Evolutionary conservation across 208 protist species (phyloP), one percentile per base, ranked within the genome.

Genomic region (Trypanosoma caninum): DNA sequence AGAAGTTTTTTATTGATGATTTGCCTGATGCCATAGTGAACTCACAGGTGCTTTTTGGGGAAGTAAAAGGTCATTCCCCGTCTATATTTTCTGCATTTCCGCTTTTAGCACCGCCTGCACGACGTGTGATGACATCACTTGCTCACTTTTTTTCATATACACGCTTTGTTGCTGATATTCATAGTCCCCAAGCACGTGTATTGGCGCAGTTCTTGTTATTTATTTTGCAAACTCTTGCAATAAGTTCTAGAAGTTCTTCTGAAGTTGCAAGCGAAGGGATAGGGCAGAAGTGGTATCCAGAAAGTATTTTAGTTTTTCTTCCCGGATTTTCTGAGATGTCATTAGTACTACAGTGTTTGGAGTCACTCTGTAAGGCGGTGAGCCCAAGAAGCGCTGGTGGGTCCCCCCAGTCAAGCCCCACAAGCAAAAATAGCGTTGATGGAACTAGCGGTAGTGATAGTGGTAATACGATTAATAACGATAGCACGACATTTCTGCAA

Each of bases 1-100:
- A 92, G 56, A 71, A 76, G 23, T 92, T 81, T 60, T 92, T 89
- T 51, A 38, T 92, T 4, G 82, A 92, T 16, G 85, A 92, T 53
- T 48, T 92, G 20, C 42, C 60, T 10, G 56, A 59, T 0, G 31
- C 31, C 0, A 10, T 76, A 41, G 44, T 28, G 23, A 52, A 22
- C 20, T 75, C 69, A 5, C 23, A 61, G 10, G 18, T 71, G 0
- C 47, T 71, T 22, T 14, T 30, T 41, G 11, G 18, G 2, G 30
- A 3, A 31, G 18, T 28, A 37, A 18, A 38, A 28, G 9, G 34
- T 28, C 6, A 35, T 42, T 16, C 31, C 20, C 25, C 2, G 11
- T 40, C 50, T 2, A 27, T 38, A 35, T 25, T 22, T 30, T 16
- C 11, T 16, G 48, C 7, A 10, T 51, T 3, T 28, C 57, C 48